Evolutionary conservation across 2,329 filamentous ascomycete species (phyloP), one percentile per base, ranked within the genome.

Genomic region (Trichocomaceae sp.): DNA sequence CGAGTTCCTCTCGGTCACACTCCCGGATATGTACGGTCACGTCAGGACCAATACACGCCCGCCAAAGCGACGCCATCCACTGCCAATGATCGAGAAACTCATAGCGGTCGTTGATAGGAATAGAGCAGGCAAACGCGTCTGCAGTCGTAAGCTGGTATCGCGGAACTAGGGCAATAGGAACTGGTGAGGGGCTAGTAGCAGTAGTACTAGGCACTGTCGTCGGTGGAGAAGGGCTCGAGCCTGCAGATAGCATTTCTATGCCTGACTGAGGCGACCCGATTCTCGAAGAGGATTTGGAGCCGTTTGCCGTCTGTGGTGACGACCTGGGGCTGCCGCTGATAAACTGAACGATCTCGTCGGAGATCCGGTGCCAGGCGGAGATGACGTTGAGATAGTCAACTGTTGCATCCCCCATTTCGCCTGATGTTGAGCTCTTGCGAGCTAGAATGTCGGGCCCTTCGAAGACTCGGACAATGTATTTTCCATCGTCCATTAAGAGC

Each of bases 41-140:
- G 58, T 97, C 92, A 0, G 92, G 84, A 0, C 87, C 89, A 1
- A 91, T 79, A 52, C 88, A 87, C 9, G 90, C 89, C 9, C 91
- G 84, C 92, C 92, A 97, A 20, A 96, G 80, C 44, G 88, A 92
- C 35, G 92, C 92, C 77, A 93, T 90, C 92, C 92, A 97, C 70
- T 95, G 88, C 90, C 92, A 97, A 73, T 97, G 92, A 64, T 95
- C 90, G n/a, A 87, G 80, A 0, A 88, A 84, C 15, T 83, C 81
- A 69, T 95, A 96, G 6, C 80, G 78, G 66, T 95, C 90, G 17
- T 79, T 75, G 61, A 95, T 90, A 1, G 87, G 86, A 44, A 91
- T 83, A 13, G 79, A 77, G 53, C 82, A 83, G 1, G 90, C 87
- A 67, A 86, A 92, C 47, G 79, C 76, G 67, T 96, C 88, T 1